A percentile compares a stretch with the other conserved stretches of the same genome.
These are phyloP conservation scores for Triticum aestivum DNA, from an alignment of 176 grass and related monocot species.

Conservation along the genomic window DNA sequence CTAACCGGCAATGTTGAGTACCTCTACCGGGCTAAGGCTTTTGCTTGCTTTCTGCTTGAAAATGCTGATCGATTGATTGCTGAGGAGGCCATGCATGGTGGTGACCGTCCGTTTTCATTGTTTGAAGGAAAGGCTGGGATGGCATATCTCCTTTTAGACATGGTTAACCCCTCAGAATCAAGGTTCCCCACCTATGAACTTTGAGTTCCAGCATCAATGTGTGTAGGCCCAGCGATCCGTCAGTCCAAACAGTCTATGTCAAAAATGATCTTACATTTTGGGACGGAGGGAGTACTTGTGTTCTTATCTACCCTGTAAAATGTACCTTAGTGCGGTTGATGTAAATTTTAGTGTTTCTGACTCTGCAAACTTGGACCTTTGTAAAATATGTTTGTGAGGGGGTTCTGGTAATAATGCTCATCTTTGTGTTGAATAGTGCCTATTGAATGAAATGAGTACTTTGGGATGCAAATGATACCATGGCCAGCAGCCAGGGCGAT, in stretches of 20 bases:
- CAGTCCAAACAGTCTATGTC: background rate
- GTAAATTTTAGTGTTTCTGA: slow-evolving; percentile 19
- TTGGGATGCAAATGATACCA: no score
- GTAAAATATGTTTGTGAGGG: background rate
- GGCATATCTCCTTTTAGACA: slow-evolving; percentile 80
- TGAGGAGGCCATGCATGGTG: slow-evolving; percentile 72
- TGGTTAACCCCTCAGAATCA: slow-evolving; percentile 61
- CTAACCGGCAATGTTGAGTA: slow-evolving; percentile 63
- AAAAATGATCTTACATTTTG: no score
- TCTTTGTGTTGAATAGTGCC: background rate
- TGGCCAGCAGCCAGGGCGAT: no score
- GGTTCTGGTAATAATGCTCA: background rate
- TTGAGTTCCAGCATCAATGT: slow-evolving; percentile 24
- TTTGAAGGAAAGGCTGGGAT: slow-evolving; percentile 94
- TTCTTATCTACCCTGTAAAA: slow-evolving; percentile 9
- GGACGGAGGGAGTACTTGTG: background rate
- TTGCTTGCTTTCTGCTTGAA: slow-evolving; percentile 74
- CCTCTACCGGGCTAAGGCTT: slow-evolving; percentile 84
- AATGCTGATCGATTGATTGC: slow-evolving; percentile 59
- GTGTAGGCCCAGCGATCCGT: background rate
- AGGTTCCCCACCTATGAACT: slow-evolving; percentile 81
- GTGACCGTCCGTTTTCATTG: slow-evolving; percentile 76
- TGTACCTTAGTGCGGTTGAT: background rate
- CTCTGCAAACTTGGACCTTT: background rate
- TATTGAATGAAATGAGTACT: background rate